Evolutionary conservation across 352 stramenopile species (phyloP).

Genomic region (Globisporangium parvum): DNA sequence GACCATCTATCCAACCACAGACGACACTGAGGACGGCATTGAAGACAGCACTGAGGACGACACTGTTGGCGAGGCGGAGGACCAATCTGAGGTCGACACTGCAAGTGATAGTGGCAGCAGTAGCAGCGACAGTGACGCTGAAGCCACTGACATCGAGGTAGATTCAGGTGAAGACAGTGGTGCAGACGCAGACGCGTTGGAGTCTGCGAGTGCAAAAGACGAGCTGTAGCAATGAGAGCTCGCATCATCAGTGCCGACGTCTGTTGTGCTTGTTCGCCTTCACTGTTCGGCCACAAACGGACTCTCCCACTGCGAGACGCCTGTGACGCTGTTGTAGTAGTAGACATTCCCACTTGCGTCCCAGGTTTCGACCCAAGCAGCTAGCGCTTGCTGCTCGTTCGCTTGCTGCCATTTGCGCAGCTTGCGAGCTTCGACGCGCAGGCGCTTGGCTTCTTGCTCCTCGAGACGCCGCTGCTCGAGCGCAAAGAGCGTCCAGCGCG

Average conservation of each 20-base stretch:
- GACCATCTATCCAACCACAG: constrained; percentile 21
- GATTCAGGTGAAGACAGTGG: background rate
- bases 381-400: constrained; percentile 22
- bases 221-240: constrained; percentile 1
- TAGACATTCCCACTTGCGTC: constrained; percentile 47
- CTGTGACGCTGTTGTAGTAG: constrained; percentile 56
- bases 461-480: constrained; percentile 18
- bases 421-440: constrained; percentile 25
- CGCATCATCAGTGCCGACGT: background rate
- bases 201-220: background rate
- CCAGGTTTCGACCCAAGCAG: constrained; percentile 41
- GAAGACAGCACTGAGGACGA: no score
- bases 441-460: constrained; percentile 25
- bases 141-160: background rate
- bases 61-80: background rate
- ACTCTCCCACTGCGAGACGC: constrained; percentile 49
- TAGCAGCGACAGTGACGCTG: background rate
- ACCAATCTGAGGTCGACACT: background rate
- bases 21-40: no score
- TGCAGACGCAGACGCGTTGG: background rate
- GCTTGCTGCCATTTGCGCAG: constrained; percentile 26
- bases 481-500: constrained; percentile 28
- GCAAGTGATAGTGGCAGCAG: background rate
- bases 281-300: constrained; percentile 10
- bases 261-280: background rate